These are phyloP conservation scores for Aspergillus tubingensis DNA, from an alignment of 2,329 filamentous ascomycete genomes.

Conservation along the genomic window DNA sequence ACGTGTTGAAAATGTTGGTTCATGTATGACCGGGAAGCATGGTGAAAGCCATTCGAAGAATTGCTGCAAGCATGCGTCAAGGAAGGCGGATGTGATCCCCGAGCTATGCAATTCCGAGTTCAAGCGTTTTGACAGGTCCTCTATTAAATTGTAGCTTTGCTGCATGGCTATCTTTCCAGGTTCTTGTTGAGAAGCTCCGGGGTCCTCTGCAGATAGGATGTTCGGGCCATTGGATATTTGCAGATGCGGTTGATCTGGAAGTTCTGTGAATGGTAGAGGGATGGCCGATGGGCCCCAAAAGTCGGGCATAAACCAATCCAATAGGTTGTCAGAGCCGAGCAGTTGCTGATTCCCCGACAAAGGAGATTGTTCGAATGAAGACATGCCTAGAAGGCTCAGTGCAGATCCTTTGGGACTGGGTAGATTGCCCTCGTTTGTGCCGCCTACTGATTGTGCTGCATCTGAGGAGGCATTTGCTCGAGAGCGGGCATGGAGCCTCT, in stretches of 20 bases:
- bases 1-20: constrained; percentile 17
- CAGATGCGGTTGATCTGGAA: background rate
- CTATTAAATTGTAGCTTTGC: constrained; percentile 20
- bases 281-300: constrained; percentile 8
- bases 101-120: constrained; percentile 19
- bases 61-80: constrained; percentile 22
- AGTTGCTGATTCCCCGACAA: background rate
- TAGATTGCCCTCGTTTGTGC: background rate
- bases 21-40: constrained; percentile 21
- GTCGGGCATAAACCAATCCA: constrained; percentile 22
- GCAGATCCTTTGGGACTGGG: background rate
- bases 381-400: background rate
- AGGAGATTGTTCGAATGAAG: background rate
- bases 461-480: background rate
- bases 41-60: constrained; percentile 20
- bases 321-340: constrained; percentile 12
- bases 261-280: constrained; percentile 14
- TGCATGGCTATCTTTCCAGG: constrained; percentile 18
- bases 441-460: background rate
- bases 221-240: background rate
- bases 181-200: background rate
- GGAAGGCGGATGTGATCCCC: constrained; percentile 21
- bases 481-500: constrained; percentile 18
- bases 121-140: constrained; percentile 20
- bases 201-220: background rate